Evolutionary conservation across 2,329 filamentous ascomycete genomes (phyloP).

Genomic region (Cyphellophora attinorum): DNA sequence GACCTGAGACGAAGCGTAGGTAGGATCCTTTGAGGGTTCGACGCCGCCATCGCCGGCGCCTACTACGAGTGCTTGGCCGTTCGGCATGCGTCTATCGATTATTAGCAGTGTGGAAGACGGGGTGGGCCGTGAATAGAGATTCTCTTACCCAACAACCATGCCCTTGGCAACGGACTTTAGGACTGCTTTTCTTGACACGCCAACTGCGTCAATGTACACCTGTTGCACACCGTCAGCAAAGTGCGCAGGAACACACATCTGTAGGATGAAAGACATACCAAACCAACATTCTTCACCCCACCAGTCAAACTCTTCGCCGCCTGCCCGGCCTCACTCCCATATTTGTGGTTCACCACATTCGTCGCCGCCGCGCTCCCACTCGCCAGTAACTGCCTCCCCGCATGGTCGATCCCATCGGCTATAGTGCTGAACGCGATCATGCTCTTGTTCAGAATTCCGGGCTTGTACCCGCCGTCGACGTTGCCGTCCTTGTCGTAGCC

Average conservation of each 20-base stretch:
- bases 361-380: constrained; percentile 70
- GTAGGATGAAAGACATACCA: too few relatives aligned
- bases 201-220: constrained; percentile 96
- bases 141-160: constrained; percentile 61
- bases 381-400: constrained; percentile 66
- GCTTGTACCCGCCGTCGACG: constrained; percentile 60
- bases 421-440: constrained; percentile 95
- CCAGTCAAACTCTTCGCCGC: constrained; percentile 67
- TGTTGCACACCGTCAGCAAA: too few relatives aligned
- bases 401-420: constrained; percentile 85
- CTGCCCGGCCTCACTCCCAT: constrained; percentile 74
- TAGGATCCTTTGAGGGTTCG: background rate
- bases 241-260: too few relatives aligned
- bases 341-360: constrained; percentile 79
- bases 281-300: constrained; percentile 88
- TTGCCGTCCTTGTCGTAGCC: constrained; percentile 64
- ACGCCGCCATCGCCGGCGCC: constrained; percentile 35
- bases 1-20: too few relatives aligned
- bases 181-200: constrained; percentile 79
- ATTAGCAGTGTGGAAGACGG: too few relatives aligned
- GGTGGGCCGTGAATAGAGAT: too few relatives aligned
- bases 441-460: constrained; percentile 86
- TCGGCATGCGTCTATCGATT: constrained; percentile 37
- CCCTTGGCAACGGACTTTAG: constrained; percentile 94
- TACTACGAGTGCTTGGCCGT: constrained; percentile 39